phyloP scores from a whole-genome alignment of 2,329 filamentous ascomycete genomes.

The Zymoseptoria brevis region DNA sequence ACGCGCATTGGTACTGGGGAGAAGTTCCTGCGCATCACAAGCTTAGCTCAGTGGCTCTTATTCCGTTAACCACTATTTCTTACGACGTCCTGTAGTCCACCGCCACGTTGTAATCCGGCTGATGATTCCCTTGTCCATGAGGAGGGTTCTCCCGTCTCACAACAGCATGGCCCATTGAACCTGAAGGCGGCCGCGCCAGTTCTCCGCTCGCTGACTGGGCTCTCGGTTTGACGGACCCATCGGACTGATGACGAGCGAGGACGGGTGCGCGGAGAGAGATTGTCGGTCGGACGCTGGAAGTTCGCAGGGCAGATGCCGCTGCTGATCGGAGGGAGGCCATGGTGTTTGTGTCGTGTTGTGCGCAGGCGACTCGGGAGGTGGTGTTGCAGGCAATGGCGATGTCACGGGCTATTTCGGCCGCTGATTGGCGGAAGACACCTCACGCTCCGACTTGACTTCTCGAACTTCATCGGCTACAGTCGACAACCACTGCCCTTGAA shows the following conservation, averaged over 20 bases:
- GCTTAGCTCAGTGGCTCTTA: neutral
- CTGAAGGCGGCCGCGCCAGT: conserved; percentile 6
- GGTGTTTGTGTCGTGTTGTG: neutral
- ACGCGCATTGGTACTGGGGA: conserved; percentile 84
- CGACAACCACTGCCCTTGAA: conserved; percentile 4
- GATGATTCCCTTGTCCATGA: conserved; percentile 52
- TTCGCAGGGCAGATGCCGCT: conserved; percentile 36
- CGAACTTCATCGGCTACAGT: conserved; percentile 11
- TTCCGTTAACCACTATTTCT: conserved; percentile 25
- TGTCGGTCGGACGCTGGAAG: conserved; percentile 23
- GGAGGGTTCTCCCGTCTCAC: conserved; percentile 44
- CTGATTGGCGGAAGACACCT: neutral
- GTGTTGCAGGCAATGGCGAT: conserved; percentile 4
- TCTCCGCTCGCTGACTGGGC: neutral
- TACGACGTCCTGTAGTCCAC: conserved; percentile 90
- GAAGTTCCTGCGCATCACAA: conserved; percentile 56
- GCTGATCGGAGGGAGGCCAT: conserved; percentile 20
- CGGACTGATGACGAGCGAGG: conserved; percentile 15
- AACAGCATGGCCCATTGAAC: conserved; percentile 23
- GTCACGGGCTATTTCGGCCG: neutral
- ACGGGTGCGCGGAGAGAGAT: conserved; percentile 18
- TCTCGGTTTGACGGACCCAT: conserved; percentile 3
- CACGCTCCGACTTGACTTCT: conserved; percentile 6
- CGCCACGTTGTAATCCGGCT: conserved; percentile 72
- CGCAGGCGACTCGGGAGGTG: conserved; percentile 9